Evolutionary conservation across 495 filamentous ascomycete species (phyloP).

Genomic region (Bacidia rubella): DNA sequence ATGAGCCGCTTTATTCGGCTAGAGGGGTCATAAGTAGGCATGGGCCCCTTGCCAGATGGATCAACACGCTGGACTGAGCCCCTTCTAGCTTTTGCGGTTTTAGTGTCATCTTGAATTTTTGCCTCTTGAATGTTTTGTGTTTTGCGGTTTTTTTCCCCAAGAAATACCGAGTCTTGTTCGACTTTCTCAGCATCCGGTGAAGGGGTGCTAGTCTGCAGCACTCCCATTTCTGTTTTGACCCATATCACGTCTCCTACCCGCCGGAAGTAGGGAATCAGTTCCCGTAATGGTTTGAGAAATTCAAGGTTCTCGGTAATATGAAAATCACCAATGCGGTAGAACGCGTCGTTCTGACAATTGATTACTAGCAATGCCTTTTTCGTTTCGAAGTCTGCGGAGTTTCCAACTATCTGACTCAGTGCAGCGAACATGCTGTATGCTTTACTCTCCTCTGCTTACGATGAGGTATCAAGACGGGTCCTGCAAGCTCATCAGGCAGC

Average conservation of each 20-base stretch:
- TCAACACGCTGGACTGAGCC: constrained; percentile 3
- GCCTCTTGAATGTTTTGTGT: constrained; percentile 11
- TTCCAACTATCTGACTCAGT: constrained; percentile 8
- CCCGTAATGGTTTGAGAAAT: constrained; percentile 52
- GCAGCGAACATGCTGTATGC: constrained; percentile 13
- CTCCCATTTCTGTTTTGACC: constrained; percentile 56
- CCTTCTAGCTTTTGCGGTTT: constrained; percentile 3
- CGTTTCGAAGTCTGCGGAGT: constrained; percentile 45
- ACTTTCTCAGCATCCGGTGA: constrained; percentile 10
- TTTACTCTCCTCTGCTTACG: no score
- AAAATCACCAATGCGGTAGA: constrained; percentile 54
- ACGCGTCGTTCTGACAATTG: constrained; percentile 87
- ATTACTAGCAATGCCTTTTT: constrained; percentile 74
- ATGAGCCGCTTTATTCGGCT: constrained; percentile 15
- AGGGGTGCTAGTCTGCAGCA: constrained; percentile 2
- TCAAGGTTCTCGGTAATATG: constrained; percentile 49
- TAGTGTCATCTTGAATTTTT: constrained; percentile 14
- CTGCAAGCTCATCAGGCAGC: no score
- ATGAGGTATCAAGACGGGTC: no score
- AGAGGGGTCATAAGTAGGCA: constrained; percentile 15
- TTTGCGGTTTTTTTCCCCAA: constrained; percentile 11
- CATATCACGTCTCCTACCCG: constrained; percentile 72
- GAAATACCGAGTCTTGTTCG: constrained; percentile 11
- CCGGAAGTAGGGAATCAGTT: constrained; percentile 61
- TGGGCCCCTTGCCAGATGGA: constrained; percentile 4